Percentiles rank a stretch among this genome's conserved stretches.
These are phyloP conservation scores for Teunomyces stri DNA, from an alignment of 805 yeast genomes.

Conservation along the genomic window DNA sequence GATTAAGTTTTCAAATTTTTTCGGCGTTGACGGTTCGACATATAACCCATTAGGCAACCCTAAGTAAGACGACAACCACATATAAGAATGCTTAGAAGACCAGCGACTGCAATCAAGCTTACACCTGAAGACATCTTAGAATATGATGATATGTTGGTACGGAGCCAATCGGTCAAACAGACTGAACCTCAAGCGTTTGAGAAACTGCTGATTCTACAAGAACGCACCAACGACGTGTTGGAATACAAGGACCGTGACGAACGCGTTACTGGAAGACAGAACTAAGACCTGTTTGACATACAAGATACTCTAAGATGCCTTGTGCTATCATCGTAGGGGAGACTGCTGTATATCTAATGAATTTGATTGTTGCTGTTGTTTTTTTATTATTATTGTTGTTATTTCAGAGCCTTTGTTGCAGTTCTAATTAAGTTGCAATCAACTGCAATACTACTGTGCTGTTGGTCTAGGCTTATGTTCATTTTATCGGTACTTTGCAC, in stretches of 20 bases:
- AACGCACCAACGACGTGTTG: neutral
- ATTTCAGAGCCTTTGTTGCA: neutral
- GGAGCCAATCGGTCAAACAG: constrained; percentile 2
- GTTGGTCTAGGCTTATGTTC: too few species aligned
- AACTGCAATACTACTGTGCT: too few species aligned
- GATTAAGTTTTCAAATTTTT: neutral
- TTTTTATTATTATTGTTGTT: too few species aligned
- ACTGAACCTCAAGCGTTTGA: neutral
- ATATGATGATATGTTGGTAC: constrained; percentile 36
- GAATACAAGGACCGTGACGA: neutral
- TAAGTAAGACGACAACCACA: constrained; percentile 17
- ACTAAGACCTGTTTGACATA: neutral
- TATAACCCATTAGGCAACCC: constrained; percentile 15
- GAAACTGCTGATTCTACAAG: constrained; percentile 4
- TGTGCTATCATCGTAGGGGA: neutral
- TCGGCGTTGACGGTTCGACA: neutral
- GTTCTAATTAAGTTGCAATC: too few species aligned
- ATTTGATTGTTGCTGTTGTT: too few species aligned
- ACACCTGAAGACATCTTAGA: constrained; percentile 65
- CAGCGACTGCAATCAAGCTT: constrained; percentile 64
- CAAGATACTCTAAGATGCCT: too few species aligned
- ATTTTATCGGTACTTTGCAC: neutral
- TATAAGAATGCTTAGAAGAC: constrained; percentile 60
- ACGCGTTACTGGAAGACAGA: neutral
- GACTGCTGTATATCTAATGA: too few species aligned